Evolutionary conservation across 352 stramenopile genomes (phyloP).

Genomic region (Phytophthora pisi): DNA sequence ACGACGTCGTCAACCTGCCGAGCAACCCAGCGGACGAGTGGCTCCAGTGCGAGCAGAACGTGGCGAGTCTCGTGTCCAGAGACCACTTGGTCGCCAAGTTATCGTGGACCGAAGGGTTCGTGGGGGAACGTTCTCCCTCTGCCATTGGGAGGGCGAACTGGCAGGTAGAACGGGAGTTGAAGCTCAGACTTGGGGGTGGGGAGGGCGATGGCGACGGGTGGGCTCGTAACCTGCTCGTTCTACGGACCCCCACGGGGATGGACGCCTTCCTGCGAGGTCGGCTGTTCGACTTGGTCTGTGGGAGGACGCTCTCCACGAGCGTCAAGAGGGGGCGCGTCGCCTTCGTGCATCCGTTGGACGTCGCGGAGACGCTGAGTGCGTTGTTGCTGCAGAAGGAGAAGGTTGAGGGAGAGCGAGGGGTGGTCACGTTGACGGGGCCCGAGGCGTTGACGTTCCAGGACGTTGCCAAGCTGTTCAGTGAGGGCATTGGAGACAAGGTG

Average conservation of each 20-base stretch:
- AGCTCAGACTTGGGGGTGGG: constrained; percentile 15
- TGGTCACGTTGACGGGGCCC: constrained; percentile 54
- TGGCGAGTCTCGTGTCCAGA: constrained; percentile 27
- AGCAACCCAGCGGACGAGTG: constrained; percentile 25
- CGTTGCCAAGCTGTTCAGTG: constrained; percentile 48
- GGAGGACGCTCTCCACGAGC: constrained; percentile 66
- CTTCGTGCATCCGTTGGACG: constrained; percentile 67
- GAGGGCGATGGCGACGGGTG: background rate
- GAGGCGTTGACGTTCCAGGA: constrained; percentile 64
- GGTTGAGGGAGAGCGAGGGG: background rate
- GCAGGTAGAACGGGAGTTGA: constrained; percentile 50
- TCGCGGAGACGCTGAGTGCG: constrained; percentile 50
- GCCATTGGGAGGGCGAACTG: constrained; percentile 48
- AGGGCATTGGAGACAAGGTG: constrained; percentile 48
- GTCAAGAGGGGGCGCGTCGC: constrained; percentile 62
- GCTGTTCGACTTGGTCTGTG: constrained; percentile 63
- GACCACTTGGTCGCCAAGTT: constrained; percentile 55
- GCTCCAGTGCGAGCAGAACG: constrained; percentile 32
- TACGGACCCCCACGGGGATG: constrained; percentile 62
- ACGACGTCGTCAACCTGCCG: constrained; percentile 28
- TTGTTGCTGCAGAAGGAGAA: constrained; percentile 9
- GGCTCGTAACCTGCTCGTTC: constrained; percentile 32
- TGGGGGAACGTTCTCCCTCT: constrained; percentile 40
- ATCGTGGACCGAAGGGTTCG: constrained; percentile 53
- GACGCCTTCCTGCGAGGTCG: constrained; percentile 59